Base-by-base conservation (phyloP, 345 rosid species). In the Salix exigua region DNA sequence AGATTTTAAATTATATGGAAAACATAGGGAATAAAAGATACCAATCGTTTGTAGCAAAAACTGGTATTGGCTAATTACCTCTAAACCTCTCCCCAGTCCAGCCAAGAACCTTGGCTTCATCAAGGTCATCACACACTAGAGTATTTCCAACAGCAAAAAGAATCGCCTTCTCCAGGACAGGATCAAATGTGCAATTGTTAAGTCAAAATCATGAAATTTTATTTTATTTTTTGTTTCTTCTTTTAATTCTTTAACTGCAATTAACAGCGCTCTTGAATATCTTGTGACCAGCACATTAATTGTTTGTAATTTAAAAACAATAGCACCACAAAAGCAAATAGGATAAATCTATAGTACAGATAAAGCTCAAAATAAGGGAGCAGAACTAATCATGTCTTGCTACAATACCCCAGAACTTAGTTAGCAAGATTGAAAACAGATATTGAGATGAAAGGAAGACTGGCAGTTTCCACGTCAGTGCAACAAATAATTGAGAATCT, bases 81-180 rank as follows among this genome's bases (percentile, higher is more conserved):
- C 88, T 93, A 81, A 86, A 86, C 82, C 99, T 87, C 84, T 96
- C 98, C 73, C 97, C 96, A 28, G 83, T 90, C 99, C 99, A 96
- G 82, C 98, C 88, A 77, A 96, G 98, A 78, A 4, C 83, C 85
- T 96, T 93, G 68, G 98, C 99, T 88, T 96, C 97, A 60, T 96
- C 98, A 76, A 96, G 98, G 70, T 91, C 92, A 73, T 96, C 99
- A 78, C 99, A 96, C 61, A 93, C 98, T 74, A 96, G 85, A 78
- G 99, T 91, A 83, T 93, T 96, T 64, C 98, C 99, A 85, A 92
- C 99, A 82, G 99, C 91, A 91, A 85, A 95, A 70, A 95, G 91
- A 75, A 93, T 84, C 55, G 99, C 99, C 75, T 89, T 93, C 88
- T 96, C 98, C 85, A 96, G 78, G 62, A 84, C 89, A 62, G 96